These are phyloP conservation scores for Ceriops zippeliana DNA, from an alignment of 345 rosid genomes.

Conservation along the genomic window DNA sequence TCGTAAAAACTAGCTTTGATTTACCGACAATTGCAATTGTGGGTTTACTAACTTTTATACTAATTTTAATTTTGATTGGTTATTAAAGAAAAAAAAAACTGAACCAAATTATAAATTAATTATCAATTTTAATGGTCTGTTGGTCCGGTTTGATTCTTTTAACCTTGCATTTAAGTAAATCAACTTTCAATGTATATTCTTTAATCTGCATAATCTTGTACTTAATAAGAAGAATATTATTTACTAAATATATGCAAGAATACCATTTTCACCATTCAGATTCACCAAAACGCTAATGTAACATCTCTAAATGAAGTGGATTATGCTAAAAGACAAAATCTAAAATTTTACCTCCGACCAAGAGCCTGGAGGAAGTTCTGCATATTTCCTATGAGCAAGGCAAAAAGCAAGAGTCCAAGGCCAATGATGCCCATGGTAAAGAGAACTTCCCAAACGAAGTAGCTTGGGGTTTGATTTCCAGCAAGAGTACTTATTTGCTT, in stretches of 20 bases:
- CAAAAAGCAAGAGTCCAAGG: constrained; percentile 86
- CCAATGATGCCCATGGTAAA: constrained; percentile 82
- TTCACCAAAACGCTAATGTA: neutral
- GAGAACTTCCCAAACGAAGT: constrained; percentile 69
- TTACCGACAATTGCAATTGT: too few species aligned
- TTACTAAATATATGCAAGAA: neutral
- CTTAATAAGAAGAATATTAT: neutral
- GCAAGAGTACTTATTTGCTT: constrained; percentile 99
- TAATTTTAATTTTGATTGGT: too few species aligned
- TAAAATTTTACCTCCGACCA: constrained; percentile 54
- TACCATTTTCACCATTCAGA: neutral
- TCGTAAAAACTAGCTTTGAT: too few species aligned
- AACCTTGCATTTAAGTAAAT: too few species aligned
- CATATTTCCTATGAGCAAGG: constrained; percentile 91
- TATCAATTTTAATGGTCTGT: too few species aligned
- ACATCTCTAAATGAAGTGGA: neutral
- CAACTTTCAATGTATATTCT: neutral
- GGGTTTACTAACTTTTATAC: too few species aligned
- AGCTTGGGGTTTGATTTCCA: constrained; percentile 83
- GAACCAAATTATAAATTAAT: too few species aligned
- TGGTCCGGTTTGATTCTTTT: too few species aligned
- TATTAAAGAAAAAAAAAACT: too few species aligned
- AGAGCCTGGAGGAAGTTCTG: constrained; percentile 92
- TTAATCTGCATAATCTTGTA: neutral
- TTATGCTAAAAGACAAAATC: neutral